These are phyloP conservation scores for Hymenoscyphus occultus DNA, from an alignment of 2,329 filamentous ascomycete genomes.

Conservation along the genomic window DNA sequence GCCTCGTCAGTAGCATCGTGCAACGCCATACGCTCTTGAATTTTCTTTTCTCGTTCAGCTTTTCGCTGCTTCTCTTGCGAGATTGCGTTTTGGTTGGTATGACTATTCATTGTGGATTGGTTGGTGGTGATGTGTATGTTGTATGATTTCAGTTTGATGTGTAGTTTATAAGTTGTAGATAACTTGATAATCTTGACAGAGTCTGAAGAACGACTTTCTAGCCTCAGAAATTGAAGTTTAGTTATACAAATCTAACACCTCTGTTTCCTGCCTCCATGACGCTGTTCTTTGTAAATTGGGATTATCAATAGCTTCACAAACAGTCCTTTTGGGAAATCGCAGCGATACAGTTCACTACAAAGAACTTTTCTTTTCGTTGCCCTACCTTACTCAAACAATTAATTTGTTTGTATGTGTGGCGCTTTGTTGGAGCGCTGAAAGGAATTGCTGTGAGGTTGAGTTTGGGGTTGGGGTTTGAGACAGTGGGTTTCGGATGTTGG, in stretches of 20 bases:
- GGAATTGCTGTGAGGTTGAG: no score
- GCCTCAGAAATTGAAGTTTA: background rate
- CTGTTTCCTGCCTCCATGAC: background rate
- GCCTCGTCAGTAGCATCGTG: background rate
- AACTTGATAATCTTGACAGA: no score
- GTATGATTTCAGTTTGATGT: no score
- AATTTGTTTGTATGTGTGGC: no score
- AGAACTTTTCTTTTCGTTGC: no score
- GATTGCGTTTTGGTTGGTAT: background rate
- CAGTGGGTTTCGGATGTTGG: no score
- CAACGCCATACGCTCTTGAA: background rate
- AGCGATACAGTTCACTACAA: no score
- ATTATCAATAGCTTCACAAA: background rate
- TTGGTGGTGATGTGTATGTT: background rate
- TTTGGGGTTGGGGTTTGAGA: no score
- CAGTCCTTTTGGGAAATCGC: background rate
- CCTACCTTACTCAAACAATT: no score
- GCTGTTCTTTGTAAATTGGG: background rate
- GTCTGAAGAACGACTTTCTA: no score
- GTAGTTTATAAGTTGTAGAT: no score
- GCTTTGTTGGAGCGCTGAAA: no score
- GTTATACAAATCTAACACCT: background rate
- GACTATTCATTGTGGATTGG: background rate
- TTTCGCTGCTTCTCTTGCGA: background rate
- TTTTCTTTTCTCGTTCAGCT: background rate